phyloP scores from a whole-genome alignment of 305 asterid species.

The Withania somnifera region DNA sequence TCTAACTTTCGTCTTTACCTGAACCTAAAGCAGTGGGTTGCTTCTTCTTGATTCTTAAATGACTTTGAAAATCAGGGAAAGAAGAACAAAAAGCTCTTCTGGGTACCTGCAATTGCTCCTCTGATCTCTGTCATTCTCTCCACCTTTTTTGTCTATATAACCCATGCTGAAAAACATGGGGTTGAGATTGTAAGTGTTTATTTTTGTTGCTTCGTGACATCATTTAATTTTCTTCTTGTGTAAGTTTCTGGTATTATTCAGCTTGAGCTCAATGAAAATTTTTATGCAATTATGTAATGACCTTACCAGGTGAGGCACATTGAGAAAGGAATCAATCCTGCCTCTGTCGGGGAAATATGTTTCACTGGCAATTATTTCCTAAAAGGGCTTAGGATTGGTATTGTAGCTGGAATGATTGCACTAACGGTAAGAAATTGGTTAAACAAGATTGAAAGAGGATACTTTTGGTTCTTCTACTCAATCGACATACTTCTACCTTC shows the following conservation, averaged over 20 bases:
- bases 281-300: background rate
- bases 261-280: background rate
- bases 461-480: background rate
- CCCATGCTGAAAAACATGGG: constrained; percentile 62
- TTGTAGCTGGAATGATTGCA: constrained; percentile 49
- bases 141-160: constrained; percentile 59
- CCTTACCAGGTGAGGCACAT: constrained; percentile 39
- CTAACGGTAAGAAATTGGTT: constrained; percentile 33
- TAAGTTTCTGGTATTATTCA: background rate
- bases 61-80: constrained; percentile 42
- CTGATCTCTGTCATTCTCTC: constrained; percentile 59
- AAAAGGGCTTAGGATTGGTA: constrained; percentile 49
- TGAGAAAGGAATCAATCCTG: constrained; percentile 45
- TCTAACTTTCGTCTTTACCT: background rate
- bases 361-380: constrained; percentile 37
- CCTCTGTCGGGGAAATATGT: constrained; percentile 33
- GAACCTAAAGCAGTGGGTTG: background rate
- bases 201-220: background rate
- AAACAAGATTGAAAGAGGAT: background rate
- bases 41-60: background rate
- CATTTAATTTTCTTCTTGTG: background rate
- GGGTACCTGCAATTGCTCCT: constrained; percentile 89
- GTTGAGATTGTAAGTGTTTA: constrained; percentile 42
- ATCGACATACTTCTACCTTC: background rate
- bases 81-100: constrained; percentile 52